Evolutionary conservation across 257 asterid genomes (phyloP).

Genomic region (Fraxinus quadrangulata): DNA sequence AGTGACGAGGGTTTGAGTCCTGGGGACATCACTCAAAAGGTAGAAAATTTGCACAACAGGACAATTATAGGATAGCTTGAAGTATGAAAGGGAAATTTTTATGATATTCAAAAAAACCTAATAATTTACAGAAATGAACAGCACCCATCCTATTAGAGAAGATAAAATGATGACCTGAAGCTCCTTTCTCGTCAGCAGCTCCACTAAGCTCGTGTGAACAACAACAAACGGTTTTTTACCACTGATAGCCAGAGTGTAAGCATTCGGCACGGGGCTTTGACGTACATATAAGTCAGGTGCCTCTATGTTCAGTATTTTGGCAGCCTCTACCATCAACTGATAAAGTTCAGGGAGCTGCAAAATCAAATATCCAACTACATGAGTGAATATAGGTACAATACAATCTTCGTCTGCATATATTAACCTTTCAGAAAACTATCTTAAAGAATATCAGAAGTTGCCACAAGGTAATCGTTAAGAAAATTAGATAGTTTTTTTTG

Average conservation of each 20-base stretch:
- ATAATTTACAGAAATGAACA: not conserved
- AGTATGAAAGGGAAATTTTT: not conserved
- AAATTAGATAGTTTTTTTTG: not conserved
- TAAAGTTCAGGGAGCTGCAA: conserved; percentile 85
- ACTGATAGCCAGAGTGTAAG: conserved; percentile 87
- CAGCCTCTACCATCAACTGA: conserved; percentile 75
- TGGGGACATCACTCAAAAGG: not conserved
- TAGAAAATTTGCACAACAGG: conserved; percentile 14
- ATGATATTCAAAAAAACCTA: not conserved
- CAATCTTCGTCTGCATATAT: not conserved
- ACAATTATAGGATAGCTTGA: conserved; percentile 4
- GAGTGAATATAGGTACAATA: not conserved
- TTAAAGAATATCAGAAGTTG: not conserved
- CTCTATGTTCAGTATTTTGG: conserved; percentile 61
- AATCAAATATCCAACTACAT: conserved; percentile 18
- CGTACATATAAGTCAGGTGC: conserved; percentile 87
- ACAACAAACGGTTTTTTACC: conserved; percentile 96
- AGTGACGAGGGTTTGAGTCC: not conserved
- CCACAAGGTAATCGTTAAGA: not conserved
- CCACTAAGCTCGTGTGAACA: conserved; percentile 92
- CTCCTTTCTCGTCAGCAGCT: conserved; percentile 81
- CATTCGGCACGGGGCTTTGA: conserved; percentile 92
- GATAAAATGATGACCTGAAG: conserved; percentile 61
- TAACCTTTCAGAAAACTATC: not conserved
- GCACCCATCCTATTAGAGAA: conserved; percentile 1